Conservation (phyloP, 2,329 filamentous ascomycete genomes). For the Trichoderma oligosporum region DNA sequence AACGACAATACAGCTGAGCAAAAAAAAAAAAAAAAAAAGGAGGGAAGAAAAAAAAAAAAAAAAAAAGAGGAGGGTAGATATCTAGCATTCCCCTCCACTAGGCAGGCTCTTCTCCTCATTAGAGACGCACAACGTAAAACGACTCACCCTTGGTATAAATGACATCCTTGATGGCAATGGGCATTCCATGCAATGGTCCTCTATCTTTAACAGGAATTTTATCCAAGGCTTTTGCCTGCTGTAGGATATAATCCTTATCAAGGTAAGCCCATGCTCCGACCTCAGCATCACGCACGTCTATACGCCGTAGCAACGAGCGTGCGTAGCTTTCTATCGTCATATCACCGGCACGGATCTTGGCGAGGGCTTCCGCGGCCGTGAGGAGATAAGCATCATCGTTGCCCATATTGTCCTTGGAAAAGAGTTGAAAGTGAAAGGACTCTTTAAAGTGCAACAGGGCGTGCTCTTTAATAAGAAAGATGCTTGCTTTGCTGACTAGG, state of each 20-base stretch:
- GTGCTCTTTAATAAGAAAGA: conserved; percentile 6
- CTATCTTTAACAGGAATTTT: conserved; percentile 43
- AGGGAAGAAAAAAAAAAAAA: background rate
- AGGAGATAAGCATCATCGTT: conserved; percentile 20
- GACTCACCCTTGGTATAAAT: conserved; percentile 52
- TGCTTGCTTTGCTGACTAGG: background rate
- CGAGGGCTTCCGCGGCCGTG: conserved; percentile 19
- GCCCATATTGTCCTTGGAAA: background rate
- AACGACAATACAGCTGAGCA: background rate
- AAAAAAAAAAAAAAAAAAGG: background rate
- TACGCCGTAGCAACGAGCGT: conserved; percentile 43
- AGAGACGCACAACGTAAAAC: background rate
- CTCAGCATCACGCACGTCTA: conserved; percentile 40
- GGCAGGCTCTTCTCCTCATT: background rate
- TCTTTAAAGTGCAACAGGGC: background rate
- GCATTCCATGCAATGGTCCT: conserved; percentile 55
- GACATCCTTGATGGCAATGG: conserved; percentile 59
- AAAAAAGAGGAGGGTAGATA: background rate
- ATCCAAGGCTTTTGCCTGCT: conserved; percentile 50
- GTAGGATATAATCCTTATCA: conserved; percentile 43
- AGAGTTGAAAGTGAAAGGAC: conserved; percentile 3
- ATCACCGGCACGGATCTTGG: conserved; percentile 16
- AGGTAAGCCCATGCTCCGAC: conserved; percentile 52
- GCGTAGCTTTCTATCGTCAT: conserved; percentile 48
- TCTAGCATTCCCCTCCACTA: background rate